Evolutionary conservation across 2,329 filamentous ascomycete genomes (phyloP), one percentile per base, ranked within the genome.

Genomic region (Lasiodiplodia gonubiensis): DNA sequence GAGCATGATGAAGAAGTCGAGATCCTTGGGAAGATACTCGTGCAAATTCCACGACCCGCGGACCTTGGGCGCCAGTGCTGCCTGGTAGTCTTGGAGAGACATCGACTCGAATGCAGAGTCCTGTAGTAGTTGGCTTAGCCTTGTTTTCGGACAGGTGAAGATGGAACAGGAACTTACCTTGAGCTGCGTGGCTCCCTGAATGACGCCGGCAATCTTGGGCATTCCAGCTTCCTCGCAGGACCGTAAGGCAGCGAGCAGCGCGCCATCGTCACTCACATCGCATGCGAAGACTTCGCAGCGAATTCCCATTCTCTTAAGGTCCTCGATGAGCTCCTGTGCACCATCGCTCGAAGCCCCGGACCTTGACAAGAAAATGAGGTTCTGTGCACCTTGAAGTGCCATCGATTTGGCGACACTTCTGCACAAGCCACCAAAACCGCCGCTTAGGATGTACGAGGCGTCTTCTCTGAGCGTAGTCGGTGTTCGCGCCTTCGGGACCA

Each of bases 41-140:
- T 78, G 69, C 0, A 80, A 67, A 27, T 77, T 75, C 60, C 74
- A 72, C 0, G 76, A 74, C 0, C 79, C 79, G 11, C 70, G 68
- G 21, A 82, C 70, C 67, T 82, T 82, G 7, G 76, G 75, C 0
- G 12, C 6, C 0, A 68, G 46, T 0, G 61, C 69, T 0, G 51
- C 37, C 16, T 66, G 54, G 70, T 70, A 74, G 7, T 70, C 65
- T 0, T 68, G 53, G 4, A 63, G 33, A 1, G 53, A 64, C 72
- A 75, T 73, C 0, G 42, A 51, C 3, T 23, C 18, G 27, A 60
- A 67, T 6, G 46, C 8, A 16, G 30, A 33, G 49, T 61, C 53
- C 64, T 66, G 30, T 12, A 63, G 33, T 66, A 0, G 35, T 33
- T 11, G 61, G 33, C 69, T 70, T 73, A 8, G 59, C 30, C 59